Evolutionary conservation across 2,329 filamentous ascomycete species (phyloP), one percentile per base, ranked within the genome.

Genomic region (Penicillium sp.): DNA sequence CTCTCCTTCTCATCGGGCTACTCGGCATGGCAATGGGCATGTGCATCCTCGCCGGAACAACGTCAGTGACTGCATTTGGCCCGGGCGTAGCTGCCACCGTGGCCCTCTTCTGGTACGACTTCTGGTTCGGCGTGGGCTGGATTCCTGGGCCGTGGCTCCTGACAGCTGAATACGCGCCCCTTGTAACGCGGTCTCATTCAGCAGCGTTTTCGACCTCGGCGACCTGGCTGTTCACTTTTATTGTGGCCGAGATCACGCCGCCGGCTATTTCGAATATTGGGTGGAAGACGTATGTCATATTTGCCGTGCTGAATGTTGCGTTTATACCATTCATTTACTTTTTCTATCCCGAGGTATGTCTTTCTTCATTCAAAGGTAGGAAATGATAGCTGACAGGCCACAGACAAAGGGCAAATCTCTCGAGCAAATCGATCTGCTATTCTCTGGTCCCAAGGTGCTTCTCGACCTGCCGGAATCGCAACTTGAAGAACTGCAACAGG

Each of bases 281-380:
- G 21, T 82, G 74, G 57, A 61, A 60, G 48, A 63, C 61, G 38
- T 72, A 71, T 52, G 65, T 72, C 54, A 64, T 71, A 56, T 71
- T 71, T 48, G 68, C 68, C 26, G 58, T 60, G 56, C 70, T 71
- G 61, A 69, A 66, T 11, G 62, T 54, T 35, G 54, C 60, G 30
- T 63, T 60, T 43, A 54, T 63, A 16, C 62, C 52, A 5, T 64
- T 69, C 21, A 63, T 68, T 23, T 68, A 64, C 56, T 65, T 65
- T 55, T 65, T 63, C 52, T 64, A 62, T 30, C 66, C 66, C n/a
- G 48, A 51, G 33, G 87, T 84, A 0, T 86, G 86, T 6, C 18
- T 21, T 8, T 8, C 33, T 16, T 38, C 47, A 1, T 47, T 47
- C 20, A 16, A 24, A 47, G 12, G 5, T 5, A 5, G 26, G 26